phyloP scores from a whole-genome alignment of 1,139 yeast species.

The Sugiyamaella pinicola region DNA sequence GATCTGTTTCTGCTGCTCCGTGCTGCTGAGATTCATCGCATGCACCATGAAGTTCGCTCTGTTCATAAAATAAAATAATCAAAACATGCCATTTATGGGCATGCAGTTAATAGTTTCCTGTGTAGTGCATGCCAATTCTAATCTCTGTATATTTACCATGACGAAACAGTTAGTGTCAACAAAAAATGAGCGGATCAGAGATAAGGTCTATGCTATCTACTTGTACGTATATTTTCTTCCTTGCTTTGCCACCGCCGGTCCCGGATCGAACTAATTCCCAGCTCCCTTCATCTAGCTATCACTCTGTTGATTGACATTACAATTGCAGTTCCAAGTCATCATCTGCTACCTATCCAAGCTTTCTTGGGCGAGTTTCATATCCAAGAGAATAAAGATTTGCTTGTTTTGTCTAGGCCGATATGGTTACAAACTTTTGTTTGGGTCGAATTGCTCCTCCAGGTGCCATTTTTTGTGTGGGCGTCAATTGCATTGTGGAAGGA shows the following conservation, averaged over 20 bases:
- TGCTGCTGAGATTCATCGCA: too few species aligned
- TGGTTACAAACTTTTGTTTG: slow-evolving; percentile 76
- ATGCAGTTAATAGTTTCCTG: not conserved
- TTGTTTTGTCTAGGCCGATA: slow-evolving; percentile 57
- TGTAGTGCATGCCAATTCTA: not conserved
- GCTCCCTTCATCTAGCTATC: slow-evolving; percentile 66
- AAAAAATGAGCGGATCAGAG: slow-evolving; percentile 35
- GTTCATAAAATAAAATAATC: too few species aligned
- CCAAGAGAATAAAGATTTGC: slow-evolving; percentile 64
- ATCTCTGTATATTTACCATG: slow-evolving; percentile 6
- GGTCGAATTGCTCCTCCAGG: slow-evolving; percentile 71
- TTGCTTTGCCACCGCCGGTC: not conserved
- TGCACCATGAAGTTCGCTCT: too few species aligned
- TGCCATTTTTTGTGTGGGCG: slow-evolving; percentile 69
- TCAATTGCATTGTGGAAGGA: slow-evolving; percentile 37
- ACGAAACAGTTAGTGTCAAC: slow-evolving; percentile 15
- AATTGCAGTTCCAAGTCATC: slow-evolving; percentile 60
- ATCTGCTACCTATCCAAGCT: slow-evolving; percentile 53
- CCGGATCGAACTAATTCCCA: slow-evolving; percentile 17
- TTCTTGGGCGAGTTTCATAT: slow-evolving; percentile 60
- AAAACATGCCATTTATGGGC: not conserved
- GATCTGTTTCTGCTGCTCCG: too few species aligned
- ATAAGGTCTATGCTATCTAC: slow-evolving; percentile 55
- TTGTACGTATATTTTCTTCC: slow-evolving; percentile 37
- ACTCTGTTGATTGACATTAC: slow-evolving; percentile 75